Percentiles rank a stretch among this genome's conserved stretches.
Conservation (phyloP, 2,329 filamentous ascomycete species). For the Fusarium sp. region DNA sequence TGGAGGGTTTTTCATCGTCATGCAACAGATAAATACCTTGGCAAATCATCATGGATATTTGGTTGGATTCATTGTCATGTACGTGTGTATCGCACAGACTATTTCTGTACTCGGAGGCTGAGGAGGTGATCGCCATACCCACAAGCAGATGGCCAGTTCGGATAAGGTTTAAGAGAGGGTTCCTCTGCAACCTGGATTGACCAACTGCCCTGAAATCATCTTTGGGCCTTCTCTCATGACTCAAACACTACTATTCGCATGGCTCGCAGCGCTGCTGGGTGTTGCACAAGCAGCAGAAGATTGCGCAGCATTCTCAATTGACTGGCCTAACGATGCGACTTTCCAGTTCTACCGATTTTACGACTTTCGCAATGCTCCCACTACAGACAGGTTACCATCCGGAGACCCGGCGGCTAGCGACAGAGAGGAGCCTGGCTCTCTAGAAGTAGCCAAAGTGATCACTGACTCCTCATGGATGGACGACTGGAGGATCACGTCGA, state of each 20-base stretch:
- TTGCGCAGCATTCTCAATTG: not conserved
- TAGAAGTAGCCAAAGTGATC: not conserved
- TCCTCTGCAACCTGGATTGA: too few relatives aligned
- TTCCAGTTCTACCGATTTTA: constrained; percentile 7
- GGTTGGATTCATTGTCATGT: not conserved
- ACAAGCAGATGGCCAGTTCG: not conserved
- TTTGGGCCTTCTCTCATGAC: not conserved
- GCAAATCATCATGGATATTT: not conserved
- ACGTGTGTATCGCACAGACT: not conserved
- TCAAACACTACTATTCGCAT: not conserved
- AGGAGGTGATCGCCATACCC: not conserved
- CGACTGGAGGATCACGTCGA: constrained; percentile 1
- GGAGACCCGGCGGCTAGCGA: not conserved
- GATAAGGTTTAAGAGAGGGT: not conserved
- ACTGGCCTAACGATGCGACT: not conserved
- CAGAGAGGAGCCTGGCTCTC: not conserved
- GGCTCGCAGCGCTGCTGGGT: not conserved
- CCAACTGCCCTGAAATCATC: too few relatives aligned
- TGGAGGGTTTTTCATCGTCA: not conserved
- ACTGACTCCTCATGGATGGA: constrained; percentile 6
- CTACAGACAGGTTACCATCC: not conserved
- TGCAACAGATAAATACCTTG: not conserved
- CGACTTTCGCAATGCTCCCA: constrained; percentile 1
- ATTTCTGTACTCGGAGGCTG: not conserved
- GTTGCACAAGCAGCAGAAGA: not conserved